Base-by-base conservation (phyloP, 2,329 filamentous ascomycete genomes). In the Ciborinia camelliae region DNA sequence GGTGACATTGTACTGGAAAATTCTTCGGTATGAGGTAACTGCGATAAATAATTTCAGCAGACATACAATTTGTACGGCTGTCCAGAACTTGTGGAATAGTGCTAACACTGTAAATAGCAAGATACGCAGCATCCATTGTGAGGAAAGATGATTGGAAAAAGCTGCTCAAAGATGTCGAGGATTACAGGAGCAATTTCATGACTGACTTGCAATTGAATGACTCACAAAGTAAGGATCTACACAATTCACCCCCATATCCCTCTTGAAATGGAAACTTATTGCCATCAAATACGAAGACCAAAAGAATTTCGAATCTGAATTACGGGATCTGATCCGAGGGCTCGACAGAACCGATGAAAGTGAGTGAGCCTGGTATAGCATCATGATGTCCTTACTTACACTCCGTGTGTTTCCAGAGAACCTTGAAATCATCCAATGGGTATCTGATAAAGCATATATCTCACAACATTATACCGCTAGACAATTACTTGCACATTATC, bases 391-490 rank as follows among this genome's bases (percentile, higher is more conserved):
- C 48, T 20, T 51, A n/a, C 28, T 51, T 20, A 51, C 48, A 20
- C 28, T n/a, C 18, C 18, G 9, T 32, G 48, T 32, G 1, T 32
- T 20, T 32, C 28, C 20, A 32, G 48, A 55, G 4, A 57, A 43
- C 7, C 18, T 57, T 32, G 37, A 43, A 43, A n/a, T 43, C 2
- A 57, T 57, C 9, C 23, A 30, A 28, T 43, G 18, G 37, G 18
- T 30, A 30, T 57, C 53, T 30, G 26, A 43, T 30, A 43, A 30
- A 57, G 26, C 26, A 43, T 15, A 57, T 12, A 41, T 43, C 6
- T 43, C 53, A 28, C 53, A n/a, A 26, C 53, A 57, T 43, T 57
- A 43, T 20, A 57, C 53, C 10, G 53, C 53, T 57, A 41, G 37
- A 43, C 37, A 43, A 57, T n/a, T 43, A 57, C 53, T 57, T 20